Base-by-base conservation (phyloP, 768 basidiomycete genomes). In the Neoboletus subvelutipes region DNA sequence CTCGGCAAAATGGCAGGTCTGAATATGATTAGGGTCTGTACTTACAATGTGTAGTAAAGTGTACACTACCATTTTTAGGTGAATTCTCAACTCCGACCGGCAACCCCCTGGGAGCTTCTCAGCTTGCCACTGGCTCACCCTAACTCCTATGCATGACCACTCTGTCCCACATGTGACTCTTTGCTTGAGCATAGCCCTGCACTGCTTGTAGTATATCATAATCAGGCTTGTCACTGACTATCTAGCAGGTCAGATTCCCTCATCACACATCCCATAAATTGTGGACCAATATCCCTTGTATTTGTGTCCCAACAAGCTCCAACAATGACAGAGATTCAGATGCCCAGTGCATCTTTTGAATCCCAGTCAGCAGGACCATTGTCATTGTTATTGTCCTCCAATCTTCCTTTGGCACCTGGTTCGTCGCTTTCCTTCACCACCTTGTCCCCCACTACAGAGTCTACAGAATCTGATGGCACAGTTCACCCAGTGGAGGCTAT, bases 401-500 rank as follows among this genome's bases (percentile, higher is more conserved):
- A 46, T 8, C 22, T 13, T 18, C 24, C 52, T 24, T 13, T 13
- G 11, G 2, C n/a, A 42, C 20, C n/a, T 7, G 26, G 43, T 17
- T 18, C 42, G 3, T 11, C 33, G 12, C 17, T 29, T 28, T 29
- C 50, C 13, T 39, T 18, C 7, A 1, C 45, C n/a, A 37, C 29
- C 11, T 31, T 18, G 22, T 15, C 29, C 17, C 22, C 13, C 11
- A 20, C 36, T 54, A 41, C 42, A 26, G 4, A 28, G 12, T 18
- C 33, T 37, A 24, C 43, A 37, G 70, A 75, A 4, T 58, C 67
- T 1, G 61, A 61, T 50, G 64, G 58, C 12, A 72, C 69, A 2
- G 68, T 63, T 5, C 54, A 67, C 26, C 67, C 65, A 0, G 55
- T 53, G n/a, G 69, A 69, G 28, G 55, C 68, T 10, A 45, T 70